Percentiles rank a stretch among this genome's conserved stretches.
These are phyloP conservation scores for Acidiella bohemica DNA, from an alignment of 495 filamentous ascomycete genomes.

Conservation along the genomic window DNA sequence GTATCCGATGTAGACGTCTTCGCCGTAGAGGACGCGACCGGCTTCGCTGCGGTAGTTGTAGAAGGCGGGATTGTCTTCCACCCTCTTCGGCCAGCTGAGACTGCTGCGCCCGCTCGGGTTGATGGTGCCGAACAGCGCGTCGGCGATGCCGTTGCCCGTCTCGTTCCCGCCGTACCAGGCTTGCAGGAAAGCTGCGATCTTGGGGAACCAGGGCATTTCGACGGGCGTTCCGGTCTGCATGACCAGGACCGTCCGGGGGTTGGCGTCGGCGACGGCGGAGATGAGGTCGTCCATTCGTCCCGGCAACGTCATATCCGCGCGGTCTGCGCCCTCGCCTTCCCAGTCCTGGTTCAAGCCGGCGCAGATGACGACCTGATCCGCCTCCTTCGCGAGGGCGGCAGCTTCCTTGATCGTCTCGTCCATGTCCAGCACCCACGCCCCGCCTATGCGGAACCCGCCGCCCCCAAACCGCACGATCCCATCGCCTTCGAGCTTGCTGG, in stretches of 20 bases:
- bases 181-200: constrained; percentile 47
- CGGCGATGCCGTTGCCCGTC: constrained; percentile 72
- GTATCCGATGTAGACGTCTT: constrained; percentile 74
- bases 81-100: constrained; percentile 49
- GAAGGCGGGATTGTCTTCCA: constrained; percentile 64
- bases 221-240: constrained; percentile 78
- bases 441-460: constrained; percentile 70
- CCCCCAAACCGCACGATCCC: constrained; percentile 40
- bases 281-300: constrained; percentile 65
- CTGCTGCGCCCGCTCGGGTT: constrained; percentile 65
- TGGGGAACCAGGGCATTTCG: constrained; percentile 66
- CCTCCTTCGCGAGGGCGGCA: constrained; percentile 44
- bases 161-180: constrained; percentile 65
- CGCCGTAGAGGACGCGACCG: constrained; percentile 60
- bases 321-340: constrained; percentile 80
- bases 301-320: constrained; percentile 71
- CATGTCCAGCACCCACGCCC: constrained; percentile 50
- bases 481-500: constrained; percentile 43
- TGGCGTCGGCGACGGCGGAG: constrained; percentile 51
- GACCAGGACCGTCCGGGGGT: constrained; percentile 63
- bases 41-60: constrained; percentile 71
- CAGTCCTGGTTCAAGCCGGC: constrained; percentile 72
- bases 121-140: constrained; percentile 77
- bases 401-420: constrained; percentile 54
- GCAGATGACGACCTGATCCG: constrained; percentile 64